Conservation (phyloP, 371 early-diverging fungal genomes). For the Zancudomyces culisetae region DNA sequence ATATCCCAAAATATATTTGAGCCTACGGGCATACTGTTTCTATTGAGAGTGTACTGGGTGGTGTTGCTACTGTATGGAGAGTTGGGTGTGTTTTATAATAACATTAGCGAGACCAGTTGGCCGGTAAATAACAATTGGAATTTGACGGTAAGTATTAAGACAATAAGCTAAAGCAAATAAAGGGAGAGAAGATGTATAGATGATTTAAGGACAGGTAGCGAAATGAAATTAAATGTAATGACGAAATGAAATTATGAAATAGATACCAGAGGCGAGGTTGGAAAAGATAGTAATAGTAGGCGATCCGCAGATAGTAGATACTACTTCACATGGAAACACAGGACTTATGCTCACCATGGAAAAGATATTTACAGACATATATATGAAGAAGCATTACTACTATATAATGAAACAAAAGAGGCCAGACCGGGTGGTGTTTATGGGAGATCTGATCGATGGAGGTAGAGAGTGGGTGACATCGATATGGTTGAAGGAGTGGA, state of each 20-base stretch:
- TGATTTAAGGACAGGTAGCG: no score
- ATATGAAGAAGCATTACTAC: slow-evolving; percentile 58
- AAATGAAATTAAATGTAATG: no score
- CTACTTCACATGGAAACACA: slow-evolving; percentile 48
- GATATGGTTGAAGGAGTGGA: slow-evolving; percentile 20
- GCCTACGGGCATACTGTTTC: background rate
- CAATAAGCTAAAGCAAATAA: background rate
- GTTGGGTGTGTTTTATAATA: slow-evolving; percentile 10
- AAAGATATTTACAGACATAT: slow-evolving; percentile 64
- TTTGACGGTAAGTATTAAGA: background rate
- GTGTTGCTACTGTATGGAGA: slow-evolving; percentile 13
- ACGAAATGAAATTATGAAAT: no score
- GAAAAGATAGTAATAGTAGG: slow-evolving; percentile 37
- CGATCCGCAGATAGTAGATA: slow-evolving; percentile 86
- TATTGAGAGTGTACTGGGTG: slow-evolving; percentile 15
- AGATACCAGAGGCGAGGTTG: background rate
- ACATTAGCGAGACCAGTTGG: slow-evolving; percentile 11
- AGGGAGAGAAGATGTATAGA: background rate
- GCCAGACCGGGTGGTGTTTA: slow-evolving; percentile 47
- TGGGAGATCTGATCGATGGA: slow-evolving; percentile 83
- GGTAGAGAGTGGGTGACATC: slow-evolving; percentile 55
- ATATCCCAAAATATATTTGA: no score
- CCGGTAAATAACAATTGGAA: slow-evolving; percentile 6
- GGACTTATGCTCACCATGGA: slow-evolving; percentile 30
- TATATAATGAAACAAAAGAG: slow-evolving; percentile 26